These are phyloP conservation scores for Chaetomium fimeti DNA, from an alignment of 495 filamentous ascomycete species.

Conservation along the genomic window DNA sequence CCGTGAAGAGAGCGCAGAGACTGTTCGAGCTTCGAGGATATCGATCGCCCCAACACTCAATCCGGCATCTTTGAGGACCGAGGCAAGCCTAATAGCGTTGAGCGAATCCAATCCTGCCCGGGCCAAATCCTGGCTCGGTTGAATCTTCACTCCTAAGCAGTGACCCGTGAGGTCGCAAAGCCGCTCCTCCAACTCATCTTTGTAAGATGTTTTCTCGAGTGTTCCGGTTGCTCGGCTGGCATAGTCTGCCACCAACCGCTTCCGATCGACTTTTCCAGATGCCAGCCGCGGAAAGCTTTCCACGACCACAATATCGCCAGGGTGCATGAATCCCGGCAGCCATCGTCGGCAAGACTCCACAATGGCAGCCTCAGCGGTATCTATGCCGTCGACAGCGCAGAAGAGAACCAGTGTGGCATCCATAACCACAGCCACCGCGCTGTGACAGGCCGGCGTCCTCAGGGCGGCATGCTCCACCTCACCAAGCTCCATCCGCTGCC, in stretches of 20 bases:
- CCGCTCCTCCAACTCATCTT: constrained; percentile 43
- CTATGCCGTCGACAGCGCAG: constrained; percentile 49
- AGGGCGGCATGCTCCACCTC: constrained; percentile 73
- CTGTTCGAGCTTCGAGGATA: constrained; percentile 55
- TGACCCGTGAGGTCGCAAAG: constrained; percentile 49
- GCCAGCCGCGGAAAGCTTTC: constrained; percentile 63
- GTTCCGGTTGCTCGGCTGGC: constrained; percentile 17
- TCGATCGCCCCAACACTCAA: constrained; percentile 53
- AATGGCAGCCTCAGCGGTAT: constrained; percentile 41
- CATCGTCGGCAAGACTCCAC: constrained; percentile 61
- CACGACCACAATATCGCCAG: constrained; percentile 62
- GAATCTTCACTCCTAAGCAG: constrained; percentile 46
- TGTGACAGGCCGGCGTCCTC: constrained; percentile 51
- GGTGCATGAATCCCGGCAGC: constrained; percentile 78
- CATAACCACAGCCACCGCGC: constrained; percentile 60
- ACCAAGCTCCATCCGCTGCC: constrained; percentile 79
- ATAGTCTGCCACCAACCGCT: constrained; percentile 60
- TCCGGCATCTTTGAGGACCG: constrained; percentile 53
- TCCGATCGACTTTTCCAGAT: constrained; percentile 78
- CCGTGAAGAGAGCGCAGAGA: constrained; percentile 21
- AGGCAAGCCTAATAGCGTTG: constrained; percentile 63
- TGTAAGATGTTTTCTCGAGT: constrained; percentile 21
- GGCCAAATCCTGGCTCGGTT: constrained; percentile 47
- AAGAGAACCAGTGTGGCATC: constrained; percentile 64
- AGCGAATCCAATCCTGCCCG: constrained; percentile 70